Evolutionary conservation across 106 monocot genomes (phyloP).

Genomic region (Dioscorea alata): DNA sequence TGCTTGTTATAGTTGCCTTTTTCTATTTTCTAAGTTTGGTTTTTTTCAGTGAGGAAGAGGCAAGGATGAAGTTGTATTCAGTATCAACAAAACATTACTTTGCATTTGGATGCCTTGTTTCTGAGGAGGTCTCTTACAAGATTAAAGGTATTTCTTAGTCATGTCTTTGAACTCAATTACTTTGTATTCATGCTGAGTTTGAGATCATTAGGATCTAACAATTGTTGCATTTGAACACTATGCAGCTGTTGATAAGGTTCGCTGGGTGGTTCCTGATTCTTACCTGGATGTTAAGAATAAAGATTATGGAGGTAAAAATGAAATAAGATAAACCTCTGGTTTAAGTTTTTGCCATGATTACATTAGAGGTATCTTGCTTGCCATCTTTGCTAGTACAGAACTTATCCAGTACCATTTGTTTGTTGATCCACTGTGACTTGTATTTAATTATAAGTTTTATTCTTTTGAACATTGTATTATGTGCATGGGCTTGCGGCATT

Average conservation of each 20-base stretch:
- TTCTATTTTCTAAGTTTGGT: background rate
- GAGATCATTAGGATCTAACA: background rate
- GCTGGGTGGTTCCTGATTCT: constrained; percentile 99
- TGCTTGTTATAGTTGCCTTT: too few species aligned
- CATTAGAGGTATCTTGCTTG: background rate
- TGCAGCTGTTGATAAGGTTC: constrained; percentile 73
- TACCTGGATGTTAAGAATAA: constrained; percentile 94
- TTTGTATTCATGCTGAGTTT: background rate
- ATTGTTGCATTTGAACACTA: background rate
- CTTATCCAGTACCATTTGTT: too few species aligned
- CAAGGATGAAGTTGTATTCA: constrained; percentile 83
- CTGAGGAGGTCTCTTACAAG: constrained; percentile 90
- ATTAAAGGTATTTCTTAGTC: constrained; percentile 45
- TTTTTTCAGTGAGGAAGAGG: constrained; percentile 78
- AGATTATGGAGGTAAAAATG: constrained; percentile 80
- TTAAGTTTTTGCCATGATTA: too few species aligned
- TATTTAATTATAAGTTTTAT: too few species aligned
- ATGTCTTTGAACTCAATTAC: background rate
- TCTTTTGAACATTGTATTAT: too few species aligned
- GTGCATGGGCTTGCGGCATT: too few species aligned
- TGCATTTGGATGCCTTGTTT: constrained; percentile 85
- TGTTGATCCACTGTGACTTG: too few species aligned
- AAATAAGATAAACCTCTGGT: background rate
- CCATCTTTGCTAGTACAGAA: too few species aligned
- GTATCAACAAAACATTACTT: constrained; percentile 94